These are phyloP conservation scores for Santalum album DNA, from an alignment of 164 flowering plant species.

Conservation along the genomic window DNA sequence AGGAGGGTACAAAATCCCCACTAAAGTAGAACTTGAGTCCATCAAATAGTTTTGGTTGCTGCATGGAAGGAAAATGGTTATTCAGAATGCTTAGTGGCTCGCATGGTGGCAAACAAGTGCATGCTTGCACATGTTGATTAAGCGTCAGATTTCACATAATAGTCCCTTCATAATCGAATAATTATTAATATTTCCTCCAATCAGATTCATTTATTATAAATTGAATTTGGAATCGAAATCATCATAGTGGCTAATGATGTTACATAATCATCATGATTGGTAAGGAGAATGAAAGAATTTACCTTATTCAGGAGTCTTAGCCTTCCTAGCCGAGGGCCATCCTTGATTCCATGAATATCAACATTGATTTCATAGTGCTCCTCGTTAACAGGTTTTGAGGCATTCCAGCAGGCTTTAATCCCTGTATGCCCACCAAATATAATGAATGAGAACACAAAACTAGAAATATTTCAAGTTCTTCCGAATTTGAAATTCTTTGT, in stretches of 20 bases:
- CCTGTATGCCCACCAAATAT: constrained; percentile 34
- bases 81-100: neutral
- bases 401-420: constrained; percentile 68
- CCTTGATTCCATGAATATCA: constrained; percentile 67
- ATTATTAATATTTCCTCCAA: too few species aligned
- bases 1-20: constrained; percentile 60
- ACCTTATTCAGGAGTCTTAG: constrained; percentile 65
- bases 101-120: neutral
- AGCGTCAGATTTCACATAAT: too few species aligned
- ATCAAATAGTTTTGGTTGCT: constrained; percentile 77
- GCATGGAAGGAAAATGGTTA: constrained; percentile 18
- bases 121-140: neutral
- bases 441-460: neutral
- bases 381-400: constrained; percentile 56
- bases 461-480: too few species aligned
- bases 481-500: too few species aligned
- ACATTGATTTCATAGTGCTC: constrained; percentile 50
- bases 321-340: constrained; percentile 75
- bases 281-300: neutral
- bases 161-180: too few species aligned
- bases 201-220: too few species aligned
- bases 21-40: constrained; percentile 53
- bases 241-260: too few species aligned
- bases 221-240: too few species aligned
- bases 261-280: neutral